Evolutionary conservation across 306 rosid species (phyloP).

Genomic region (Prunus dulcis): DNA sequence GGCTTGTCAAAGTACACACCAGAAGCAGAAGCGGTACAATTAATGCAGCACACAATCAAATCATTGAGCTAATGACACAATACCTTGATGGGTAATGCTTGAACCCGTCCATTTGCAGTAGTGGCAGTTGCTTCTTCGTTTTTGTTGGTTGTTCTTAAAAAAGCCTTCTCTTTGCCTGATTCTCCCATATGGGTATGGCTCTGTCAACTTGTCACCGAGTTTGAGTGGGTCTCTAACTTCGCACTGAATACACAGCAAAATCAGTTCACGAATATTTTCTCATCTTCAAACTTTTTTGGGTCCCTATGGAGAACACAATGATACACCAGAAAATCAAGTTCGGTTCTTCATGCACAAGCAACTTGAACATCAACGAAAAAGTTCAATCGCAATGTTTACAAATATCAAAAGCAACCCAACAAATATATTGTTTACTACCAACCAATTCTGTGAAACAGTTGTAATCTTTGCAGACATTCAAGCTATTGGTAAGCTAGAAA

Average conservation of each 20-base stretch:
- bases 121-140: conserved; percentile 13
- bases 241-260: conserved; percentile 8
- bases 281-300: background rate
- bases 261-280: background rate
- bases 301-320: background rate
- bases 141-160: conserved; percentile 22
- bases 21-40: background rate
- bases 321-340: background rate
- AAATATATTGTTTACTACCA: background rate
- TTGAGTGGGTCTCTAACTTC: background rate
- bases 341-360: background rate
- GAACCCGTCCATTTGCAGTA: conserved; percentile 33
- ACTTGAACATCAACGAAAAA: background rate
- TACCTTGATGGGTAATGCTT: conserved; percentile 40
- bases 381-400: background rate
- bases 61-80: background rate
- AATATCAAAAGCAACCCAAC: background rate
- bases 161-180: conserved; percentile 30
- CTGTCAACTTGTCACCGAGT: background rate
- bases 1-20: too few relatives aligned
- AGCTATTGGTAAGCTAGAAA: background rate
- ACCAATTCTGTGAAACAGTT: background rate
- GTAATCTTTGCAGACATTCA: background rate
- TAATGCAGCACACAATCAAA: conserved; percentile 6
- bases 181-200: conserved; percentile 39